phyloP scores from a whole-genome alignment of 1,284 basidiomycete genomes.

The Apiotrichum mycotoxinovorans region DNA sequence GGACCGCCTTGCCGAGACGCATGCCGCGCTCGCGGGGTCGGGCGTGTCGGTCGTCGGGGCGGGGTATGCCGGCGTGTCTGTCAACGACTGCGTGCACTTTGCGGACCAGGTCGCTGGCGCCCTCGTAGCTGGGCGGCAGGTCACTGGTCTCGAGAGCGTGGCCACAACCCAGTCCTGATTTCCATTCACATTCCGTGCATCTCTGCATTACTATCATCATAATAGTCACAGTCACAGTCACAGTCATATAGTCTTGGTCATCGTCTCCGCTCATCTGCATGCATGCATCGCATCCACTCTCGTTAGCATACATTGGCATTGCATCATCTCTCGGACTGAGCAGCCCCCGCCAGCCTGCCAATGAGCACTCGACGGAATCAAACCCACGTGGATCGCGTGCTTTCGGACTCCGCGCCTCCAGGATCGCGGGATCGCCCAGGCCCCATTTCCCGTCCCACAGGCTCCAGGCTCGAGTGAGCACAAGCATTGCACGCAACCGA shows the following conservation, averaged over 20 bases:
- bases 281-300: neutral
- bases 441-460: too few species aligned
- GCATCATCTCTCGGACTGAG: neutral
- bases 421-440: too few species aligned
- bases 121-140: slow-evolving; percentile 19
- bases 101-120: slow-evolving; percentile 54
- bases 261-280: neutral
- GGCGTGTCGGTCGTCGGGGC: slow-evolving; percentile 74
- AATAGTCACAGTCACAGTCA: neutral
- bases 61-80: slow-evolving; percentile 81
- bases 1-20: slow-evolving; percentile 63
- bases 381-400: slow-evolving; percentile 2
- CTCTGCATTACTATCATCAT: neutral
- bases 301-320: neutral
- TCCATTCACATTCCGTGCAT: neutral
- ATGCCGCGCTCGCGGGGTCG: slow-evolving; percentile 54
- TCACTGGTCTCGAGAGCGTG: slow-evolving; percentile 45
- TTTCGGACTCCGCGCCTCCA: neutral
- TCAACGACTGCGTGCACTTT: slow-evolving; percentile 80
- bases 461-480: too few species aligned
- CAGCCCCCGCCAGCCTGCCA: neutral
- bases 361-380: neutral
- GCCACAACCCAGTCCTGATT: neutral
- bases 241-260: neutral
- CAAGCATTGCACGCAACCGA: too few species aligned